Base-by-base conservation (phyloP, 192 early-diverging fungal species). In the Backusella luteola region DNA sequence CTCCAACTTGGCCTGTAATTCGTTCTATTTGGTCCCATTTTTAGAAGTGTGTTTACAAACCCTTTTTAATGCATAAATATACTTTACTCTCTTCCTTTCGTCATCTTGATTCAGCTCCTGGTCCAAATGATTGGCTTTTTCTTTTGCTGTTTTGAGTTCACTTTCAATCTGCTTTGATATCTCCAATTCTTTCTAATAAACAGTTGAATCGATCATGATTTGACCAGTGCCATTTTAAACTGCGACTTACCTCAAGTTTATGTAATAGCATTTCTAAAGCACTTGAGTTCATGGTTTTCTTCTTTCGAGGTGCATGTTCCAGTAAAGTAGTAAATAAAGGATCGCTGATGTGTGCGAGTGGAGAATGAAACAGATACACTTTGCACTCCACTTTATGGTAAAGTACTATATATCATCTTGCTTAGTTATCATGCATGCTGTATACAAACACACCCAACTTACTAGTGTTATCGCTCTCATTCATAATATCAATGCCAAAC, bases 401-500 rank as follows among this genome's bases (percentile, higher is more conserved):
- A 6, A 80, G 66, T 21, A 80, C 79, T 80, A 69, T 15, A 69
- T 15, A 42, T 23, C 4, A 12, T 4, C 15, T 36, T 67, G 44
- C 38, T 26, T n/a, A 44, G 14, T 39, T 44, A 26, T n/a, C 19
- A 26, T 38, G 70, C 11, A 17, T 34, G 46, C 1, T 29, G 6
- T 41, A 23, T 9, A 9, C 29, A 49, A 26, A 21, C n/a, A 17
- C 56, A 46, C 19, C 11, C 42, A 21, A 79, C 78, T 77, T 85
- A 90, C 89, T 80, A 38, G 83, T 78, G 9, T 87, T 90, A 70
- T 92, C 89, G 32, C 9, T 26, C 3, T 93, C 92, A 71, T 91
- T 88, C 76, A 87, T 87, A 72, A 94, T 94, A 75, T 94, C 93
- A 34, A 94, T 88, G 19, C 93, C 93, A 84, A 94, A 94, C 56